Evolutionary conservation across 148 eudicot genomes (phyloP).

Genomic region (Polygonum aviculare): DNA sequence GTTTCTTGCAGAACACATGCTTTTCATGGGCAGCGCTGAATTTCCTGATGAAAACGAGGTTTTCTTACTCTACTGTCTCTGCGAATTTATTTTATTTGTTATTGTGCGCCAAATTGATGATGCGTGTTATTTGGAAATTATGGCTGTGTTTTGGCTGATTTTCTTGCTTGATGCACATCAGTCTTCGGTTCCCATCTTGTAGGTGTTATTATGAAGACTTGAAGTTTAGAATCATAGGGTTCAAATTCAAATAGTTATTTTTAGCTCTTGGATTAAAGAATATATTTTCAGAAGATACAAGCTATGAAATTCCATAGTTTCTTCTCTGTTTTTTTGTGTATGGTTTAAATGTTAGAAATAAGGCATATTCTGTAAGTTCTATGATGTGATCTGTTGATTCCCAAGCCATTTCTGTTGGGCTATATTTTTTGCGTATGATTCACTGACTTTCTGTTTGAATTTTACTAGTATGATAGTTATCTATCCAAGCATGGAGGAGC

Average conservation of each 20-base stretch:
- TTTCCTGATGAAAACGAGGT: conserved; percentile 99
- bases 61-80: conserved; percentile 11
- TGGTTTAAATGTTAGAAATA: background rate
- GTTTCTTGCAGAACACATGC: conserved; percentile 77
- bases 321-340: background rate
- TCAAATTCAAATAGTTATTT: background rate
- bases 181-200: background rate
- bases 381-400: background rate
- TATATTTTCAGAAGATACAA: background rate
- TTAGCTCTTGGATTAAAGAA: background rate
- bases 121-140: background rate
- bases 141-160: background rate
- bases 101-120: background rate
- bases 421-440: background rate
- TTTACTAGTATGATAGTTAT: conserved; percentile 85
- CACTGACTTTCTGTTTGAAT: conserved; percentile 16
- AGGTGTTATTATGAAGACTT: background rate
- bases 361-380: background rate
- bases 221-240: background rate
- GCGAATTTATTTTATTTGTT: background rate
- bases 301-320: background rate
- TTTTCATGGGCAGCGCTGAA: conserved; percentile 94
- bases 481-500: conserved; percentile 97
- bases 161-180: background rate
- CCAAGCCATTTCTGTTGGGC: background rate